phyloP scores from a whole-genome alignment of 495 filamentous ascomycete genomes.

The Hypoxylon lenormandii region DNA sequence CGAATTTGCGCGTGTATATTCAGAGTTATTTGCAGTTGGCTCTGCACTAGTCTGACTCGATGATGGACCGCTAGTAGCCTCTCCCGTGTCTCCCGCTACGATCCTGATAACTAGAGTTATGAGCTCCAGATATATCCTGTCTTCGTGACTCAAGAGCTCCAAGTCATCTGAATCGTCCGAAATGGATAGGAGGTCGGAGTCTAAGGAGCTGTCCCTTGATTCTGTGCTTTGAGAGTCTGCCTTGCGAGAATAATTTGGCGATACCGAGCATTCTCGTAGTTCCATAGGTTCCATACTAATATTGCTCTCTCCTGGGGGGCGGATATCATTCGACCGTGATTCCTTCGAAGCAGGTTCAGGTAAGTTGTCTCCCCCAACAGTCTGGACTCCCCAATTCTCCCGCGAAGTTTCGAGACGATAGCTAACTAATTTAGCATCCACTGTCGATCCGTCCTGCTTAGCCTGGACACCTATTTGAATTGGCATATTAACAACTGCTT shows the following conservation, averaged over 20 bases:
- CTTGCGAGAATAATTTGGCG: too few relatives aligned
- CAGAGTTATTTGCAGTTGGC: not conserved
- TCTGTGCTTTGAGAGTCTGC: not conserved
- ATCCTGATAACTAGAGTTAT: not conserved
- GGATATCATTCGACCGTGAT: too few relatives aligned
- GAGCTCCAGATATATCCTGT: not conserved
- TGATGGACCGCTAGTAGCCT: not conserved
- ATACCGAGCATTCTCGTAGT: too few relatives aligned
- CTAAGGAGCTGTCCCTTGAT: not conserved
- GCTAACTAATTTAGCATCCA: too few relatives aligned
- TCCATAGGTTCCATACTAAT: too few relatives aligned
- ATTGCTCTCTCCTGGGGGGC: conserved; percentile 49
- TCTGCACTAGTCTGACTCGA: not conserved
- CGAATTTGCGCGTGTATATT: not conserved
- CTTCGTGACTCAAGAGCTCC: not conserved
- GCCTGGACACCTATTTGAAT: too few relatives aligned
- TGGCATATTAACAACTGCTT: too few relatives aligned
- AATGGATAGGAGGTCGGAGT: not conserved
- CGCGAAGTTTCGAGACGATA: too few relatives aligned
- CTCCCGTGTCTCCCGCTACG: not conserved
- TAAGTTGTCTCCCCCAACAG: too few relatives aligned
- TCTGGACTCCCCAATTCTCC: too few relatives aligned
- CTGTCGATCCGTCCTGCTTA: too few relatives aligned
- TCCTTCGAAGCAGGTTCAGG: too few relatives aligned
- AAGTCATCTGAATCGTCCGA: conserved; percentile 2